Evolutionary conservation across 2,329 filamentous ascomycete genomes (phyloP).

Genomic region (Xylaria sp.): DNA sequence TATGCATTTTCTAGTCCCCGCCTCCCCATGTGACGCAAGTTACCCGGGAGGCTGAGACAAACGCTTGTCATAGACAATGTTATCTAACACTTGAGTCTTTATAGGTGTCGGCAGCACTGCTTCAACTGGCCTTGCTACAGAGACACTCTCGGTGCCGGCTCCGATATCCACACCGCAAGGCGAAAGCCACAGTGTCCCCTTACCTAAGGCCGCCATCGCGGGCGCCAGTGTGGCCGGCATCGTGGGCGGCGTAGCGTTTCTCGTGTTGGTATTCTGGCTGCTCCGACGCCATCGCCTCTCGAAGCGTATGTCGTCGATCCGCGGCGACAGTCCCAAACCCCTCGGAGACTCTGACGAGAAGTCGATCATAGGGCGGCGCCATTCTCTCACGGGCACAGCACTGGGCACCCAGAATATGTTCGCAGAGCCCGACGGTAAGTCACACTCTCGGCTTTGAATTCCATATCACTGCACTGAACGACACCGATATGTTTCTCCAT

Average conservation of each 20-base stretch:
- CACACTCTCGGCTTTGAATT: neutral
- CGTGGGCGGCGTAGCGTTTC: constrained; percentile 23
- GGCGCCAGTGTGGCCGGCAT: constrained; percentile 31
- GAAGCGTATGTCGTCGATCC: constrained; percentile 30
- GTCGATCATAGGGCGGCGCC: constrained; percentile 11
- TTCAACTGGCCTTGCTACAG: neutral
- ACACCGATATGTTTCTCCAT: too few relatives aligned
- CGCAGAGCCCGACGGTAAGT: constrained; percentile 53
- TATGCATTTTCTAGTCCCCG: too few relatives aligned
- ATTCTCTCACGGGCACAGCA: constrained; percentile 18
- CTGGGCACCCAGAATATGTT: constrained; percentile 45
- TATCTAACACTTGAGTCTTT: neutral
- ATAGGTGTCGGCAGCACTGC: neutral
- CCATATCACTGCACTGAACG: too few relatives aligned
- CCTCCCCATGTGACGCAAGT: too few relatives aligned
- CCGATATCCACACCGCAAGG: neutral
- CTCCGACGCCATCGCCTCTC: constrained; percentile 34
- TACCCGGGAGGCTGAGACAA: too few relatives aligned
- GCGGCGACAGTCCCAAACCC: constrained; percentile 8
- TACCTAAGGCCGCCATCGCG: constrained; percentile 25
- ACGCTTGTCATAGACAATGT: too few relatives aligned
- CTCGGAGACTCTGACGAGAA: constrained; percentile 11
- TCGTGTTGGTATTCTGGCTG: constrained; percentile 31
- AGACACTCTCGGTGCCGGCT: neutral
- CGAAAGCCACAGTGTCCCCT: neutral